These are phyloP conservation scores for Trichoderma sp. DNA, from an alignment of 2,329 filamentous ascomycete species.

Conservation along the genomic window DNA sequence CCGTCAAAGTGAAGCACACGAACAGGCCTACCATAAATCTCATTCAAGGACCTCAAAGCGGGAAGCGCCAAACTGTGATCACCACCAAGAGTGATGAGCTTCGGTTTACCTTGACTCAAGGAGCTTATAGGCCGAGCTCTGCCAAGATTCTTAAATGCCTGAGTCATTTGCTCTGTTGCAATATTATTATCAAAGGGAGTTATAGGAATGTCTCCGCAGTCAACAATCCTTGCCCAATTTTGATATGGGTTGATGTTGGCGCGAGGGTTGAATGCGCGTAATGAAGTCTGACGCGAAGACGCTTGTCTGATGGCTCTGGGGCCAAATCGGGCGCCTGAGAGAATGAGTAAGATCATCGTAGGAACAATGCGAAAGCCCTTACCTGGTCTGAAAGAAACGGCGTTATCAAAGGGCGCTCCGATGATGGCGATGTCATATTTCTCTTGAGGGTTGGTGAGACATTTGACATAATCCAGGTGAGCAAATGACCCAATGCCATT, in stretches of 20 bases:
- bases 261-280: constrained; percentile 76
- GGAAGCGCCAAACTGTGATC: constrained; percentile 73
- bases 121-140: constrained; percentile 36
- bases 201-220: constrained; percentile 89
- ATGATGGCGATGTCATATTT: constrained; percentile 73
- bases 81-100: constrained; percentile 70
- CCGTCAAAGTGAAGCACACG: constrained; percentile 74
- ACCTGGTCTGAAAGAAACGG: constrained; percentile 70
- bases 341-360: not conserved
- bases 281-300: constrained; percentile 76
- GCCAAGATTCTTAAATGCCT: constrained; percentile 72
- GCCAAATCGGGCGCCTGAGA: constrained; percentile 75
- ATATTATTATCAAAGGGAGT: constrained; percentile 84
- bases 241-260: constrained; percentile 82
- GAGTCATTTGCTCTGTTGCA: constrained; percentile 80
- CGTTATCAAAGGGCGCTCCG: constrained; percentile 73
- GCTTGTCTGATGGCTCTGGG: constrained; percentile 85
- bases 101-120: constrained; percentile 41
- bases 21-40: constrained; percentile 62
- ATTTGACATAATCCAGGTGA: constrained; percentile 68
- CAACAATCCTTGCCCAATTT: constrained; percentile 77
- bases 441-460: constrained; percentile 63
- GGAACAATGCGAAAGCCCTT: constrained; percentile 35
- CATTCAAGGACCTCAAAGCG: constrained; percentile 65
- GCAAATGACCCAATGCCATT: constrained; percentile 75